These are phyloP conservation scores for Bremia lactucae DNA, from an alignment of 352 stramenopile genomes.

Conservation along the genomic window DNA sequence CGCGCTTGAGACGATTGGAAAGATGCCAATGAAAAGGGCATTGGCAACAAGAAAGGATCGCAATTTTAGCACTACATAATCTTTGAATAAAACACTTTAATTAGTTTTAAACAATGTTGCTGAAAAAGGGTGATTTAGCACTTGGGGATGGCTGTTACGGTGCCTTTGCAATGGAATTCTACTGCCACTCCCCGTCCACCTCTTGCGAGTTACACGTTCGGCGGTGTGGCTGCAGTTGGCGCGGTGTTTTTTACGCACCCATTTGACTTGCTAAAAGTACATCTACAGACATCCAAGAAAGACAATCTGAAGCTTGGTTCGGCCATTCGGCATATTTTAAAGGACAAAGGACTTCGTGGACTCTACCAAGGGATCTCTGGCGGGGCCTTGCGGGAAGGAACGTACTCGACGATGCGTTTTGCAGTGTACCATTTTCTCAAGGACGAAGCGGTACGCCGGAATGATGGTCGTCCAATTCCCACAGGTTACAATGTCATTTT, in stretches of 20 bases:
- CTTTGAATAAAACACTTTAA: no score
- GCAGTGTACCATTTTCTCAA: conserved; percentile 79
- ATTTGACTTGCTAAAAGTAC: conserved; percentile 78
- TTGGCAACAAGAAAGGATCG: conserved; percentile 91
- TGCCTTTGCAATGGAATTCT: no score
- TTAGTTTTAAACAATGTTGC: no score
- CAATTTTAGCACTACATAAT: no score
- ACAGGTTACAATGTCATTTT: conserved; percentile 60
- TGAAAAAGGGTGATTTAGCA: no score
- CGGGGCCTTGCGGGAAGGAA: conserved; percentile 68
- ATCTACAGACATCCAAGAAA: conserved; percentile 71
- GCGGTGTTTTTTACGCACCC: conserved; percentile 82
- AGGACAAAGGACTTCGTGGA: conserved; percentile 49
- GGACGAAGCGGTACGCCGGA: conserved; percentile 54
- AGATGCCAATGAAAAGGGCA: conserved; percentile 90
- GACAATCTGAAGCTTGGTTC: conserved; percentile 44
- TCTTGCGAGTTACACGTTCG: conserved; percentile 61
- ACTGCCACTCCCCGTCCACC: conserved; percentile 31
- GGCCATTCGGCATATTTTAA: conserved; percentile 42
- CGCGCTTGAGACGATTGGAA: conserved; percentile 96
- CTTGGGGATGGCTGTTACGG: no score
- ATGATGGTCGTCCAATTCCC: conserved; percentile 52
- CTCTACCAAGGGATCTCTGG: conserved; percentile 78
- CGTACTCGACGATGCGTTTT: conserved; percentile 80
- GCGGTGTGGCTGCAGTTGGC: conserved; percentile 64